Evolutionary conservation across 495 filamentous ascomycete species (phyloP).

Genomic region (Neurospora sp.): DNA sequence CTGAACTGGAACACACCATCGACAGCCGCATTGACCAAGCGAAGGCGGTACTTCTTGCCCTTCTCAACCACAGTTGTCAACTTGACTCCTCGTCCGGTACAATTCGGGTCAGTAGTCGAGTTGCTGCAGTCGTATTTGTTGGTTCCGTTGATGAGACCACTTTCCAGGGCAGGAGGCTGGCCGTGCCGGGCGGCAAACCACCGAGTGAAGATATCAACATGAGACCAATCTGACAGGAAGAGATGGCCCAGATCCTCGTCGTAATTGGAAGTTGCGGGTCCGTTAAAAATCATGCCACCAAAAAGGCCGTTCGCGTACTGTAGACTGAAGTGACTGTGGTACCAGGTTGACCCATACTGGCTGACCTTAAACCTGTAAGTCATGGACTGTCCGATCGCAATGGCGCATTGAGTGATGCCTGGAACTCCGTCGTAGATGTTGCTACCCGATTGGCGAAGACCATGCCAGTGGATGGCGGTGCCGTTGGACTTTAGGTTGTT

Average conservation of each 20-base stretch:
- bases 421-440: constrained; percentile 23
- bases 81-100: constrained; percentile 18
- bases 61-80: constrained; percentile 26
- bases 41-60: constrained; percentile 37
- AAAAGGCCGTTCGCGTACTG: constrained; percentile 35
- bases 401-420: constrained; percentile 24
- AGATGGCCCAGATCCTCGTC: constrained; percentile 18
- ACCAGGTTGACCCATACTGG: constrained; percentile 31
- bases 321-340: constrained; percentile 37
- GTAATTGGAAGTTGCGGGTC: constrained; percentile 35
- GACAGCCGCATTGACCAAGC: constrained; percentile 43
- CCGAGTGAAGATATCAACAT: constrained; percentile 18
- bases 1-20: constrained; percentile 26
- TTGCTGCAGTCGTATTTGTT: constrained; percentile 25
- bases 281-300: constrained; percentile 42
- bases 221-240: constrained; percentile 16
- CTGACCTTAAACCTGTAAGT: constrained; percentile 22
- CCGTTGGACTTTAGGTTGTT: constrained; percentile 15
- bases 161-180: constrained; percentile 23
- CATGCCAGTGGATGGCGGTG: constrained; percentile 28
- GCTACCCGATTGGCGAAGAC: constrained; percentile 18
- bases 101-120: constrained; percentile 12
- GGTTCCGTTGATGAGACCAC: constrained; percentile 27
- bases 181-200: constrained; percentile 22
- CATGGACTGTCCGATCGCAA: constrained; percentile 16